phyloP scores from a whole-genome alignment of 306 rosid species.

The Citrullus colocynthis region DNA sequence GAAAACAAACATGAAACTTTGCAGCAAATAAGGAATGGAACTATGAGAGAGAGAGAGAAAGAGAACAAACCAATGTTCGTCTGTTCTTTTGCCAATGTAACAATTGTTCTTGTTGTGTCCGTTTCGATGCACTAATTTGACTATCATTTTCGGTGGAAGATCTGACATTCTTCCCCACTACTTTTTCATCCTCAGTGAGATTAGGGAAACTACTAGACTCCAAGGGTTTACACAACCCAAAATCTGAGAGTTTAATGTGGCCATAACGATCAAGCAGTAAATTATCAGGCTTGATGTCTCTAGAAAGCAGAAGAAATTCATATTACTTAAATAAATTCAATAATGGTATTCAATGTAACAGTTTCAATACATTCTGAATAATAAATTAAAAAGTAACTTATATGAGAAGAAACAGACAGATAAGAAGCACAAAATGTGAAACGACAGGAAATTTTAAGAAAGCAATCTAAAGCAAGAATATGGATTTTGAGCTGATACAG shows the following conservation, averaged over 20 bases:
- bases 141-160: constrained; percentile 3
- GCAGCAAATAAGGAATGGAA: not conserved
- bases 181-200: constrained; percentile 28
- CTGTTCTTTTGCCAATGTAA: constrained; percentile 79
- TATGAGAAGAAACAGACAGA: not conserved
- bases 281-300: constrained; percentile 93
- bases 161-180: constrained; percentile 15
- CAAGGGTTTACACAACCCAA: constrained; percentile 80
- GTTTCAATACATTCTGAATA: not conserved
- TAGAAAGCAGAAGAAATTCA: constrained; percentile 16
- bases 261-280: constrained; percentile 67
- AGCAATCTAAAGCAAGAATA: not conserved
- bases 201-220: constrained; percentile 59
- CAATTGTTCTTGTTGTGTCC: constrained; percentile 70
- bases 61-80: constrained; percentile 52
- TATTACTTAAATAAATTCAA: not conserved
- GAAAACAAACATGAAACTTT: not conserved
- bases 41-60: not conserved
- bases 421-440: not conserved
- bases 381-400: not conserved
- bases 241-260: constrained; percentile 83
- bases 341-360: not conserved
- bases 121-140: constrained; percentile 22
- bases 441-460: not conserved
- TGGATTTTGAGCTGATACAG: not conserved